Evolutionary conservation across 2,329 filamentous ascomycete genomes (phyloP), one percentile per base, ranked within the genome.

Genomic region (Proliferodiscus dingleyae): DNA sequence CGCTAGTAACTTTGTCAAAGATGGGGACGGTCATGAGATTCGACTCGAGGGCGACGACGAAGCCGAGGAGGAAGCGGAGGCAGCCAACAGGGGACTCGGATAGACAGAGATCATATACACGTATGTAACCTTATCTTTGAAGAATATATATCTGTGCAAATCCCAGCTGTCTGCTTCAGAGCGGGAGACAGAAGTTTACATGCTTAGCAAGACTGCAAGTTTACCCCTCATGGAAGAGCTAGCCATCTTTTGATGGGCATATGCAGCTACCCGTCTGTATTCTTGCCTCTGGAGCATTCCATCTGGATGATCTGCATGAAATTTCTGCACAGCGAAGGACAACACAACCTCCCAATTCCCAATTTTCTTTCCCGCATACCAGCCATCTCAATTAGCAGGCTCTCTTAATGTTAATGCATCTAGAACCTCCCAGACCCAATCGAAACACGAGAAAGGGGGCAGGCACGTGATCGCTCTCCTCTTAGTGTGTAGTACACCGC

Each of bases 21-120:
- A 85, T 53, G 80, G 81, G 0, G 68, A 81, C 56, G 81, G 81
- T 0, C 80, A 84, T 60, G 81, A 84, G 61, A 77, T 85, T 37
- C 71, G 79, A 69, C 60, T 85, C 2, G 77, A 81, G 22, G 81
- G 80, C 0, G 81, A 84, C 51, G 72, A 77, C 22, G 74, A 75
- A 24, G 69, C 68, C 1, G 61, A 62, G 26, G 59, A 47, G 8
- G 59, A 61, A 41, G 58, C 56, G 4, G 52, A 52, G 8, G 33
- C 18, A 18, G 51, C 48, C 32, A 60, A 59, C 50, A 47, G 46
- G 23, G 40, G 44, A 19, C 47, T 58, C 21, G 26, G 36, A 24
- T 44, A 16, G 38, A 23, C 19, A 37, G 15, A 30, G 38, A 11
- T 11, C 19, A 23, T 30, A 44, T 22, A 21, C 18, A 38, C n/a